phyloP scores from a whole-genome alignment of 2,329 filamentous ascomycete genomes.

The Cladosporium sphaerospermum region DNA sequence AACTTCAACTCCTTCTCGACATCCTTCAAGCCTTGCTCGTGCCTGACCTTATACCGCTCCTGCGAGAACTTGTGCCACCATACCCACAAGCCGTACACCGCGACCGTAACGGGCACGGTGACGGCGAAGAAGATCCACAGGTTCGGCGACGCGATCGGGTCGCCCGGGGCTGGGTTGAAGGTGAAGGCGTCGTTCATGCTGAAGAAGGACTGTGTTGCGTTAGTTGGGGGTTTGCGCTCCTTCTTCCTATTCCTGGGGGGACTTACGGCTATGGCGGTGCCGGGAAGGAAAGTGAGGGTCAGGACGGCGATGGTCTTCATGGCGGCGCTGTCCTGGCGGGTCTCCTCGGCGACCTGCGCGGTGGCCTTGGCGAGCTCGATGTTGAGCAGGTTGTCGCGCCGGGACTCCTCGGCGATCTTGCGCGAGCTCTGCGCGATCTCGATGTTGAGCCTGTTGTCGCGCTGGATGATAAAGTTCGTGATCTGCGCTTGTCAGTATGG shows the following conservation, averaged over 20 bases:
- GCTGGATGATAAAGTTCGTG: slow-evolving; percentile 28
- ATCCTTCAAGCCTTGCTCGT: slow-evolving; percentile 23
- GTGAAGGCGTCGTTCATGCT: slow-evolving; percentile 29
- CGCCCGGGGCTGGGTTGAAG: slow-evolving; percentile 17
- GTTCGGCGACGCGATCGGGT: slow-evolving; percentile 25
- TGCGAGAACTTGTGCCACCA: slow-evolving; percentile 26
- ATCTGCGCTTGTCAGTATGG: slow-evolving; percentile 19
- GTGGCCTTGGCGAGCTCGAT: slow-evolving; percentile 31
- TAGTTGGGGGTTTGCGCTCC: too few species aligned
- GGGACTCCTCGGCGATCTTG: slow-evolving; percentile 29
- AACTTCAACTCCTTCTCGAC: slow-evolving; percentile 27
- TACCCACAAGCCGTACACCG: slow-evolving; percentile 25
- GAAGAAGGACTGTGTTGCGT: slow-evolving; percentile 24
- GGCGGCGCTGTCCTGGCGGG: slow-evolving; percentile 33
- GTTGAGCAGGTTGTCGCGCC: slow-evolving; percentile 30
- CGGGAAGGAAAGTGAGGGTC: slow-evolving; percentile 40
- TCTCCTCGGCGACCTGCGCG: slow-evolving; percentile 29
- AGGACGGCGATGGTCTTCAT: slow-evolving; percentile 43
- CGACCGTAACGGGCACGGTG: slow-evolving; percentile 28
- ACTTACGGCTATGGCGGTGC: slow-evolving; percentile 29
- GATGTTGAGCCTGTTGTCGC: slow-evolving; percentile 30
- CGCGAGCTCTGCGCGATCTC: slow-evolving; percentile 29
- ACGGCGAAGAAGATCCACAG: slow-evolving; percentile 29
- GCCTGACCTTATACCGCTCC: slow-evolving; percentile 22
- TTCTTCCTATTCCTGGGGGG: too few species aligned